These are phyloP conservation scores for Phytophthora meadii DNA, from an alignment of 352 stramenopile genomes.

Conservation along the genomic window DNA sequence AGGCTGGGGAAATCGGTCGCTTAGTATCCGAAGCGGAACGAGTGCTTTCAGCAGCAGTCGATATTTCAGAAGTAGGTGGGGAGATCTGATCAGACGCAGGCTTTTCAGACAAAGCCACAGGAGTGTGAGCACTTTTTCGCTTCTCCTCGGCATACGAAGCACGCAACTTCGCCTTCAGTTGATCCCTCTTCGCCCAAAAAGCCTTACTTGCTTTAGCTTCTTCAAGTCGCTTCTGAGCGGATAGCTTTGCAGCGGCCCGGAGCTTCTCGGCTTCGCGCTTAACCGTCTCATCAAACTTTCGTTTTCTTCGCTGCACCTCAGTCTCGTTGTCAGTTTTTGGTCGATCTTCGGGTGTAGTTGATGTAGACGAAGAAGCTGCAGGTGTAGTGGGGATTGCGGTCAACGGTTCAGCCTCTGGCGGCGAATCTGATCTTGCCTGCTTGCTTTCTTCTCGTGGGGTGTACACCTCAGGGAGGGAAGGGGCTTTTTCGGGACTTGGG, in stretches of 20 bases:
- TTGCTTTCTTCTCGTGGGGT: conserved; percentile 9
- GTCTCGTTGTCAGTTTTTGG: conserved; percentile 25
- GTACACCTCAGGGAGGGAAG: conserved; percentile 1
- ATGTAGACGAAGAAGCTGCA: background rate
- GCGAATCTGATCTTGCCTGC: conserved; percentile 6
- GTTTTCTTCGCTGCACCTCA: conserved; percentile 50
- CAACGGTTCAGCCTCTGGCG: conserved; percentile 12
- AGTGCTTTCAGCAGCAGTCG: conserved; percentile 9
- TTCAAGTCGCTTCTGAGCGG: conserved; percentile 78
- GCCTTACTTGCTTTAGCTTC: conserved; percentile 71
- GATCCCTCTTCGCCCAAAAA: conserved; percentile 70
- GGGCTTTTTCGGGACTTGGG: conserved; percentile 25
- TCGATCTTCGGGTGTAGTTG: conserved; percentile 1
- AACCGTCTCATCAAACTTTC: conserved; percentile 70
- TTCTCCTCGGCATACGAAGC: conserved; percentile 25
- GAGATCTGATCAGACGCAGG: conserved; percentile 17
- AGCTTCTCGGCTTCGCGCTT: conserved; percentile 70
- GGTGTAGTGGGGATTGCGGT: conserved; percentile 11
- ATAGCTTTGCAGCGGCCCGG: conserved; percentile 69
- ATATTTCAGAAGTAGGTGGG: conserved; percentile 16
- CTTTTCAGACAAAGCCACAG: conserved; percentile 13
- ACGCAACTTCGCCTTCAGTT: conserved; percentile 50
- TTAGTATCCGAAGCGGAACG: conserved; percentile 6
- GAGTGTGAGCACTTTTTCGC: conserved; percentile 14
- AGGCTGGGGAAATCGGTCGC: conserved; percentile 7